Evolutionary conservation across 768 basidiomycete genomes (phyloP).

Genomic region (Sarcomyxa edulis): DNA sequence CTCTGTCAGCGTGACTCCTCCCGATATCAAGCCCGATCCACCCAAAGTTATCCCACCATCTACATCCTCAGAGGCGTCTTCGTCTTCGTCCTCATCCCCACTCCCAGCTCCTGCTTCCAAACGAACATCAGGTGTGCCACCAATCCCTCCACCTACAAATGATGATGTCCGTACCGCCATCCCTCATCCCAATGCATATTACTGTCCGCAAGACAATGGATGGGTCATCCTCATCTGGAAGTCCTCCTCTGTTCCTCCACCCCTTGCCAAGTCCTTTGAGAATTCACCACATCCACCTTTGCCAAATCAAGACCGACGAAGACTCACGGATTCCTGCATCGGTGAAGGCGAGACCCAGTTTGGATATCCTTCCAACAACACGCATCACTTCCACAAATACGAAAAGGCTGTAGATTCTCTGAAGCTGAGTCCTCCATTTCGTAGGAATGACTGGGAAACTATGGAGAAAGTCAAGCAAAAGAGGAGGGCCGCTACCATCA

Average conservation of each 20-base stretch:
- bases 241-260: conserved; percentile 54
- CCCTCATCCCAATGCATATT: conserved; percentile 81
- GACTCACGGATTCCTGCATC: conserved; percentile 44
- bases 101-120: conserved; percentile 14
- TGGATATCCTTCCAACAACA: conserved; percentile 47
- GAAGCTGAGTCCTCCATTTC: conserved; percentile 57
- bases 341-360: conserved; percentile 42
- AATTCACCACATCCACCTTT: conserved; percentile 35
- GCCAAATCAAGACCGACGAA: conserved; percentile 52
- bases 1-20: conserved; percentile 41
- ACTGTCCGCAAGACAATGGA: conserved; percentile 76
- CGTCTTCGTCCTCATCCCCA: conserved; percentile 17
- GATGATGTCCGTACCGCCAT: conserved; percentile 64
- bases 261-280: conserved; percentile 52
- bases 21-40: conserved; percentile 13
- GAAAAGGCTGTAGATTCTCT: conserved; percentile 64
- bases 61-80: conserved; percentile 5
- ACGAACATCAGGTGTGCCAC: conserved; percentile 11
- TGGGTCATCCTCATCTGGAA: conserved; percentile 78
- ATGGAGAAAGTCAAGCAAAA: conserved; percentile 44
- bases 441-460: conserved; percentile 57
- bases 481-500: conserved; percentile 34
- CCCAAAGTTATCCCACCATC: conserved; percentile 10
- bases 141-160: conserved; percentile 41
- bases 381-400: conserved; percentile 82